Evolutionary conservation across 1,284 basidiomycete genomes (phyloP).

Genomic region (Ceratobasidium papillatum): DNA sequence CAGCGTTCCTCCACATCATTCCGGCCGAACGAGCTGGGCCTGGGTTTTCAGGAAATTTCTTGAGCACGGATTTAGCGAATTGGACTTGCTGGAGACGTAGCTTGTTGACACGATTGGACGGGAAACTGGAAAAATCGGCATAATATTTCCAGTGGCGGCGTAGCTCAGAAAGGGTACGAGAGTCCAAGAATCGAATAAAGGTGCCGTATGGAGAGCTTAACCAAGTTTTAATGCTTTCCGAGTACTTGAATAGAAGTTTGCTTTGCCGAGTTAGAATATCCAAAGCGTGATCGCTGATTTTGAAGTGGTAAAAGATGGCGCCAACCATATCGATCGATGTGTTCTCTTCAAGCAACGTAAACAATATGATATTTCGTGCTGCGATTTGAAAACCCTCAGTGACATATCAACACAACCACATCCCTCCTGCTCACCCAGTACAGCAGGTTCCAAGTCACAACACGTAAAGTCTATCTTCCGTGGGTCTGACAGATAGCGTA

Average conservation of each 20-base stretch:
- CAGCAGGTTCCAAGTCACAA: slow-evolving; percentile 54
- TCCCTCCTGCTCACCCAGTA: background rate
- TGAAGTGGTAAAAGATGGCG: slow-evolving; percentile 30
- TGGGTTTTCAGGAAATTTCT: background rate
- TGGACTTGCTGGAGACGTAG: background rate
- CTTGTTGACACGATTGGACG: background rate
- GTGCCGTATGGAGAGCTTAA: background rate
- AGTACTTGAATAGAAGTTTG: background rate
- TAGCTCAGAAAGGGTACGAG: background rate
- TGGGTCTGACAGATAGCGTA: slow-evolving; percentile 46
- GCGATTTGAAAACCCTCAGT: background rate
- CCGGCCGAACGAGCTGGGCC: slow-evolving; percentile 4
- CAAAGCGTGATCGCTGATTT: background rate
- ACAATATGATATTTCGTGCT: slow-evolving; percentile 14
- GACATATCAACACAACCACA: background rate
- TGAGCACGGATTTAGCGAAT: background rate
- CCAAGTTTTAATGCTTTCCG: background rate
- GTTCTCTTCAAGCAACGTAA: background rate
- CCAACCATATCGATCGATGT: background rate
- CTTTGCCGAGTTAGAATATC: background rate
- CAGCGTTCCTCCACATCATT: slow-evolving; percentile 20
- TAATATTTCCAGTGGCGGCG: background rate
- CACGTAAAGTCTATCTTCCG: slow-evolving; percentile 67
- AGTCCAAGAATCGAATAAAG: background rate
- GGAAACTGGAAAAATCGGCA: background rate